phyloP scores from a whole-genome alignment of 192 early-diverging fungal species.

The Cladochytrium replicatum region DNA sequence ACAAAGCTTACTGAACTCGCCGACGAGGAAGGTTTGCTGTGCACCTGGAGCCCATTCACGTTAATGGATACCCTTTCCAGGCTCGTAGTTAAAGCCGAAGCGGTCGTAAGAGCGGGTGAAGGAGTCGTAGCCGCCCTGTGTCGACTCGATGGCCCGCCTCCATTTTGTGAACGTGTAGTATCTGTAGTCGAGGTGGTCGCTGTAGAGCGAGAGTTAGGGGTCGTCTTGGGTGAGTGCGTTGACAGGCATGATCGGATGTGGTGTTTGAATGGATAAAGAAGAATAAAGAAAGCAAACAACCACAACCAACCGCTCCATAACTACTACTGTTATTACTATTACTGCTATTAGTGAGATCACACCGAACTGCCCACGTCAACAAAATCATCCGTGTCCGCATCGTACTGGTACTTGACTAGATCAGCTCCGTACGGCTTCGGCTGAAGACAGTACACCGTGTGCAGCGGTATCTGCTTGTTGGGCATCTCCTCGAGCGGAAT shows the following conservation, averaged over 20 bases:
- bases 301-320: too few relatives aligned
- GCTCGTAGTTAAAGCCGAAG: constrained; percentile 67
- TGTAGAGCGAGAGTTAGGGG: too few relatives aligned
- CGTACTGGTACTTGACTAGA: constrained; percentile 29
- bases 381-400: constrained; percentile 18
- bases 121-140: constrained; percentile 71
- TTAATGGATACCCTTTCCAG: constrained; percentile 56
- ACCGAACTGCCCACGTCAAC: too few relatives aligned
- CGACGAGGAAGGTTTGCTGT: constrained; percentile 63
- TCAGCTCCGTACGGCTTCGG: constrained; percentile 78
- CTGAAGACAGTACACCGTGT: constrained; percentile 67
- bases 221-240: too few relatives aligned
- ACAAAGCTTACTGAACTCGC: constrained; percentile 93
- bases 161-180: constrained; percentile 49
- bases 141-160: constrained; percentile 53
- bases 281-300: too few relatives aligned
- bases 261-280: too few relatives aligned
- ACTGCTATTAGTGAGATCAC: too few relatives aligned
- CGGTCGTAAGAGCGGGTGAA: constrained; percentile 74
- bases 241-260: too few relatives aligned
- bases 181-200: too few relatives aligned
- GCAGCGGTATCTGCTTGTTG: constrained; percentile 67
- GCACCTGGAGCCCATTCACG: constrained; percentile 96
- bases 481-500: constrained; percentile 73
- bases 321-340: too few relatives aligned